Conservation (phyloP, 1,284 basidiomycete genomes). For the Polyporus tsugae region DNA sequence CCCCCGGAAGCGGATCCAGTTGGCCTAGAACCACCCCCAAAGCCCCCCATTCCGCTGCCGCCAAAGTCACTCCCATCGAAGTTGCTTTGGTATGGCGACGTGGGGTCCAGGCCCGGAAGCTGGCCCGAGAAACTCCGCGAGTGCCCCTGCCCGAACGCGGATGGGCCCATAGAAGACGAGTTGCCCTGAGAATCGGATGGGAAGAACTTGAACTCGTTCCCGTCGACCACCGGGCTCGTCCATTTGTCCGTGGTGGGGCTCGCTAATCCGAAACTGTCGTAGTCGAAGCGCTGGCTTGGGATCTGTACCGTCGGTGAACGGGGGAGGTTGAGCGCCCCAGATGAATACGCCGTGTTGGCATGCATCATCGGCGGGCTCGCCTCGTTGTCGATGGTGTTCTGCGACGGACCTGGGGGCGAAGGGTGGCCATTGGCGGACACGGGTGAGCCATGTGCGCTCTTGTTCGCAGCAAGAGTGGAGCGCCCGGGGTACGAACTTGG, state of each 20-base stretch:
- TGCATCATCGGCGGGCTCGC: constrained; percentile 39
- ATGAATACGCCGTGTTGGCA: constrained; percentile 27
- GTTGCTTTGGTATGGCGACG: constrained; percentile 46
- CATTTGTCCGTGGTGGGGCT: constrained; percentile 41
- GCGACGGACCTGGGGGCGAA: constrained; percentile 65
- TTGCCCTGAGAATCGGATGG: constrained; percentile 33
- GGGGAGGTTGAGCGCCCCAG: constrained; percentile 33
- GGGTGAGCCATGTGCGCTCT: constrained; percentile 77
- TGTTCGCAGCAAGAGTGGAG: constrained; percentile 55
- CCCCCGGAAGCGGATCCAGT: constrained; percentile 47
- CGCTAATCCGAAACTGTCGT: constrained; percentile 57
- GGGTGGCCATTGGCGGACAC: constrained; percentile 71
- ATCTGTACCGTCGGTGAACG: constrained; percentile 41
- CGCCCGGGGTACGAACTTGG: constrained; percentile 47
- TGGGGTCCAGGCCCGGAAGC: constrained; percentile 55
- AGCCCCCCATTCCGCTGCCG: constrained; percentile 47
- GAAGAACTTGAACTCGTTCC: constrained; percentile 40
- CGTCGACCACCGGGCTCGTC: constrained; percentile 36
- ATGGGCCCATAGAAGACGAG: constrained; percentile 6
- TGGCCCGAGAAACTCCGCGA: constrained; percentile 41
- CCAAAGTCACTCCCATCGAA: constrained; percentile 48
- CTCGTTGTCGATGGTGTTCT: constrained; percentile 38
- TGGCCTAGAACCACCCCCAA: constrained; percentile 25
- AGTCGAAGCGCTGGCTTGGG: constrained; percentile 57
- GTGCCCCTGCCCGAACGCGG: constrained; percentile 26